Base-by-base conservation (phyloP, 164 flowering plant genomes). In the Santalum album region DNA sequence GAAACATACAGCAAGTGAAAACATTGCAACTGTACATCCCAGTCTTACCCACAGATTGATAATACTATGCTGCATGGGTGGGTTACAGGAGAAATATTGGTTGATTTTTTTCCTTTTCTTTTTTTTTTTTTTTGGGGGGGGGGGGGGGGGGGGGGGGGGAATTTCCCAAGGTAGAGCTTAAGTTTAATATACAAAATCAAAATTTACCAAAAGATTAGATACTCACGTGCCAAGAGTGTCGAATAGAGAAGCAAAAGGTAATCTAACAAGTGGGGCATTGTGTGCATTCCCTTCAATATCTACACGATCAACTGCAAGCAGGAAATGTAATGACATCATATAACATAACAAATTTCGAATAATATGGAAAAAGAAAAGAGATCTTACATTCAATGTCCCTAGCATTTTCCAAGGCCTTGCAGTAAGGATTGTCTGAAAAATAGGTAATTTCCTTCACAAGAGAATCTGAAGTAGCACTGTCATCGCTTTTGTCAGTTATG, bases 181-280 rank as follows among this genome's bases (percentile, higher is more conserved):
- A n/a, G n/a, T n/a, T n/a, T n/a, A n/a, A n/a, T n/a, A n/a, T n/a
- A 32, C 36, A 38, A 38, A 9, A 38, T 11, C 42, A 38, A 29
- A 29, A 38, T 38, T 23, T 19, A 19, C 43, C n/a, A n/a, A 38
- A 47, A 43, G 45, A 42, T 18, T 3, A 27, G 40, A 47, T 34
- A 77, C 96, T 88, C 66, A 94, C 97, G 66, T 66, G 71, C 91
- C 97, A 71, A 89, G 86, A 45, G 96, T 79, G 71, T 94, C 97
- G 76, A 80, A 94, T 25, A 89, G 72, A 65, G 95, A 70, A 53
- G 99, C 96, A 72, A 94, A 94, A 29, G 97, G 85, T 59, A 94
- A 60, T 65, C 89, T 82, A 51, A 83, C 84, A 63, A 75, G 64
- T 40, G 83, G 83, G 53, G 84, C 96, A 77, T 47, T 71, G 42